Evolutionary conservation across 371 early-diverging fungal species (phyloP).

Genomic region (Mortierella sp.): DNA sequence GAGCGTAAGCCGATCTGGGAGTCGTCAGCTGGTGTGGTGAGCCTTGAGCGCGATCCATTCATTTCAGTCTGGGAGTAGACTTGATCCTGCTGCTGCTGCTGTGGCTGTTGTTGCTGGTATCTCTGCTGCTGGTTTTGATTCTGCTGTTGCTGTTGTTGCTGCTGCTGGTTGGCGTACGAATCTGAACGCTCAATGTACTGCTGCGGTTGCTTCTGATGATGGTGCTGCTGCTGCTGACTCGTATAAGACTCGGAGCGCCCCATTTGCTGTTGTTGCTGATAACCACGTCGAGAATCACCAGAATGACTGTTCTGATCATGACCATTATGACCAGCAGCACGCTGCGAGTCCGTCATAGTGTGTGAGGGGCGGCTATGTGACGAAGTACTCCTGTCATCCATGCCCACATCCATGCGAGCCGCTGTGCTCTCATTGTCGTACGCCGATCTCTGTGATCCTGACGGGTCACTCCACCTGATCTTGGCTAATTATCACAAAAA

Average conservation of each 20-base stretch:
- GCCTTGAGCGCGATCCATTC: constrained; percentile 26
- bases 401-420: constrained; percentile 10
- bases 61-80: constrained; percentile 9
- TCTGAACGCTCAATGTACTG: constrained; percentile 13
- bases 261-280: constrained; percentile 23
- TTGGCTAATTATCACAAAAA: constrained; percentile 24
- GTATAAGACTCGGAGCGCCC: background rate
- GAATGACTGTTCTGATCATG: constrained; percentile 14
- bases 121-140: constrained; percentile 20
- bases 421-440: constrained; percentile 31
- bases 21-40: constrained; percentile 7
- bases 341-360: constrained; percentile 17
- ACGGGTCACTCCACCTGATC: constrained; percentile 29
- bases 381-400: constrained; percentile 21
- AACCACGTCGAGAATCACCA: constrained; percentile 9
- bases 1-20: constrained; percentile 9
- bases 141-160: constrained; percentile 10
- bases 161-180: background rate
- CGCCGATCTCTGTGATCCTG: constrained; percentile 12
- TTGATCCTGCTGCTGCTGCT: constrained; percentile 24
- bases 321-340: constrained; percentile 4
- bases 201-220: background rate
- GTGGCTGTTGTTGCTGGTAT: background rate
- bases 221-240: background rate
- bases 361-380: constrained; percentile 16